These are phyloP conservation scores for Trichosanthes cucumerina DNA, from an alignment of 306 rosid genomes.

Conservation along the genomic window DNA sequence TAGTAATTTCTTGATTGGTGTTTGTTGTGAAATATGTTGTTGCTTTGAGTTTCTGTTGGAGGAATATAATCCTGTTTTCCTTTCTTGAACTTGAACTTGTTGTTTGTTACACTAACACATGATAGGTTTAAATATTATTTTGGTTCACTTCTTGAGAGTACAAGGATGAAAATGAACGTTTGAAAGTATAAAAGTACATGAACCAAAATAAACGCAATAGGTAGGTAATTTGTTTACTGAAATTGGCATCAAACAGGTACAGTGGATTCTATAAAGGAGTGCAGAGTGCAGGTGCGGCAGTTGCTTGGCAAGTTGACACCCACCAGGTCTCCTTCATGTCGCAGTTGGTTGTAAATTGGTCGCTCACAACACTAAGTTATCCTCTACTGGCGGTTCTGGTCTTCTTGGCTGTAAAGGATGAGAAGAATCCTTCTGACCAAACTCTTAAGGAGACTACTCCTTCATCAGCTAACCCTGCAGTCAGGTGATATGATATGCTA, in stretches of 20 bases:
- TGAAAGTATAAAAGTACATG: no score
- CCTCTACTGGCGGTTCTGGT: constrained; percentile 52
- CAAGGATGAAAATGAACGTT: no score
- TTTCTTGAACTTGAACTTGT: not conserved
- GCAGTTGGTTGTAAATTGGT: constrained; percentile 63
- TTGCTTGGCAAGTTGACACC: constrained; percentile 85
- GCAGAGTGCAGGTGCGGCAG: constrained; percentile 96
- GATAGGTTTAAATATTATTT: no score
- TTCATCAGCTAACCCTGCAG: constrained; percentile 9
- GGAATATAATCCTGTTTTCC: not conserved
- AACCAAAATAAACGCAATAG: no score
- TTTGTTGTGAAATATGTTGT: no score
- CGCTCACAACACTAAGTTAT: constrained; percentile 49
- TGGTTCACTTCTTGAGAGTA: no score
- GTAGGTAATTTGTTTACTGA: no score
- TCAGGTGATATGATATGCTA: not conserved
- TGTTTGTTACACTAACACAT: no score
- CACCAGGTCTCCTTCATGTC: constrained; percentile 33
- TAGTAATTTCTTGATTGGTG: no score
- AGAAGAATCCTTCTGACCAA: constrained; percentile 19
- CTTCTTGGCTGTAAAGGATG: constrained; percentile 61
- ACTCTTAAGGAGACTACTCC: constrained; percentile 19
- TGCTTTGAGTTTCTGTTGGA: no score
- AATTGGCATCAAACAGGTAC: constrained; percentile 33
- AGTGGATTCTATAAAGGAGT: constrained; percentile 79